Evolutionary conservation across 140 eudicot species (phyloP), one percentile per base, ranked within the genome.

Genomic region (Ambrosia hybrid): DNA sequence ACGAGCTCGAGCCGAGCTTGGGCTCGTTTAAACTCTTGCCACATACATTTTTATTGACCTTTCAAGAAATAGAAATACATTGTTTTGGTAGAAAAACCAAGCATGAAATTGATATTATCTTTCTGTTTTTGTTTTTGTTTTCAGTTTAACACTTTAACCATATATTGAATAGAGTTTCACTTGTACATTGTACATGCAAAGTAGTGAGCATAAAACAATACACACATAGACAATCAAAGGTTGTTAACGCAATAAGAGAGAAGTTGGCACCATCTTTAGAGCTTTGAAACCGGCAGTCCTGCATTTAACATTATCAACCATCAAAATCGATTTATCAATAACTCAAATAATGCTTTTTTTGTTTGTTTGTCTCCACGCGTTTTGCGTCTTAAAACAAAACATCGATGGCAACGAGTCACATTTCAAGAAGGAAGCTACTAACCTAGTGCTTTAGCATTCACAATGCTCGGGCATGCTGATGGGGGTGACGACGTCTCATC

Each of bases 381-480:
- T 70, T 49, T 10, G 26, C 1, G 38, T 51, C 37, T 11, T 14
- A 9, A 17, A 41, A 41, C 46, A 9, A 41, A 12, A 57, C 57
- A 57, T 4, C 13, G 64, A 51, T 8, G 65, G 66, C 2, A 61
- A 61, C 74, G 53, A 46, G 53, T 36, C 55, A 56, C 4, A 2
- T 43, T 2, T 16, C 16, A 70, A 36, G 30, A 70, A 21, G 34
- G 21, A n/a, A 55, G 17, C 65, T 15, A 53, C 30, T 9, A 83
- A 91, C 99, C 93, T 75, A 91, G 78, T 60, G 87, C 87, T 83
- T 94, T 94, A 13, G 96, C 86, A 74, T 94, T 94, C 76, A 94
- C 97, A 75, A 94, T 94, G 96, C 99, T 94, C 12, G 99, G 99
- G 86, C 87, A 84, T 43, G 99, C 99, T 62, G 92, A 76, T 6